phyloP scores from a whole-genome alignment of 2,329 filamentous ascomycete genomes.

The Aspergillus sp. region DNA sequence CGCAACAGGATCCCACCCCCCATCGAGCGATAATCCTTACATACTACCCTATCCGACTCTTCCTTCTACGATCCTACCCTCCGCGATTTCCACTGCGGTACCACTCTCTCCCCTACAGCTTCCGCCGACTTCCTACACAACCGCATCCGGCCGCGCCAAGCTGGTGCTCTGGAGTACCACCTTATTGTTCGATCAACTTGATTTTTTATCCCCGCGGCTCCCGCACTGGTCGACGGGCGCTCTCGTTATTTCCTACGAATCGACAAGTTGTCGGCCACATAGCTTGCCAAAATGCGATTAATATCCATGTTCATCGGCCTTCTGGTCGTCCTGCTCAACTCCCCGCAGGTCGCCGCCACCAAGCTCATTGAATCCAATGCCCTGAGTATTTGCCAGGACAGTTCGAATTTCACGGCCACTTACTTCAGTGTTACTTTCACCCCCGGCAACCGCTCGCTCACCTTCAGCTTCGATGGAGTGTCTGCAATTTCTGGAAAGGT shows the following conservation, averaged over 20 bases:
- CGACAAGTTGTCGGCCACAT: neutral
- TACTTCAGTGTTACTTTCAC: constrained; percentile 76
- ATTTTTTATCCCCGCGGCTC: constrained; percentile 7
- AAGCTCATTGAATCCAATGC: constrained; percentile 77
- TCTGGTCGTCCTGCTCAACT: constrained; percentile 43
- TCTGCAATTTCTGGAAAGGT: constrained; percentile 61
- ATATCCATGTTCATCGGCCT: constrained; percentile 38
- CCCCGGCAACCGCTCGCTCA: constrained; percentile 66
- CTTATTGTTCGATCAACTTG: constrained; percentile 15
- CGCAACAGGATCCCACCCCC: constrained; percentile 12
- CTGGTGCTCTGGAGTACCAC: constrained; percentile 37
- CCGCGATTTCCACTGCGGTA: neutral
- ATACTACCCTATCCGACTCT: constrained; percentile 8
- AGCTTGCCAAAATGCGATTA: constrained; percentile 35
- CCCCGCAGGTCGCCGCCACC: constrained; percentile 60
- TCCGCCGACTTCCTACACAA: constrained; percentile 24
- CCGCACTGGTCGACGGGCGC: constrained; percentile 13
- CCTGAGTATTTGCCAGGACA: constrained; percentile 77
- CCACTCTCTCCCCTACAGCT: neutral
- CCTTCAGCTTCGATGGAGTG: constrained; percentile 74
- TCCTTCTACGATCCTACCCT: constrained; percentile 9
- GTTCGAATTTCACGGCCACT: constrained; percentile 82
- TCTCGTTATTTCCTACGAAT: constrained; percentile 7
- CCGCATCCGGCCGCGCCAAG: constrained; percentile 40
- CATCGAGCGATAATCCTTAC: constrained; percentile 10